Base-by-base conservation (phyloP, 2,329 filamentous ascomycete species). In the Coniochaeta prunicola region DNA sequence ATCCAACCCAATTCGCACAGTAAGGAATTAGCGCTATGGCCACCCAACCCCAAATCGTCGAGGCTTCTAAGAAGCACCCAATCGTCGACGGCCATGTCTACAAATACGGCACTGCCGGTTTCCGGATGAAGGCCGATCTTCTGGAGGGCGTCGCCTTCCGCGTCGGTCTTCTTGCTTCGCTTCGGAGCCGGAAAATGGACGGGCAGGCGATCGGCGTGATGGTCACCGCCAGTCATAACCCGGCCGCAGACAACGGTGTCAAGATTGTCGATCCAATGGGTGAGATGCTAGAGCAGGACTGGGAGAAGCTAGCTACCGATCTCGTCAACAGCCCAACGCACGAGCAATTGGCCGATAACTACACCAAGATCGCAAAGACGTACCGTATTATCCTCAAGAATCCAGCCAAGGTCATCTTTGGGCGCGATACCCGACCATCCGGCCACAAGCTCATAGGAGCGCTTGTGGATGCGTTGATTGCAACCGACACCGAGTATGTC, bases 191-290 rank as follows among this genome's bases (percentile, higher is more conserved):
- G 71, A 96, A 94, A 76, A 85, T 96, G 67, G 88, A 88, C 72
- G 89, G 92, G 64, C 90, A 96, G 78, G 89, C 91, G 67, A 96
- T 99, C 69, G 94, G 94, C 69, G 88, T 99, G 65, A 96, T 96
- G 92, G 90, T 96, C 73, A 96, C 92, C 45, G 92, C 92, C 62
- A 96, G 90, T 69, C 92, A 96, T 80, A 96, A 96, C 76, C 90
- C 90, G 19, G 88, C 92, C 34, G 82, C 85, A 66, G 92, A 96
- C 76, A 96, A 96, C 73, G 92, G 92, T 57, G 89, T 96, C 73
- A 96, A 96, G 82, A 85, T 99, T 66, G 91, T 99, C 63, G 94
- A 99, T 74, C 94, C 94, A 13, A 89, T 96, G 87, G 93, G 94
- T 64, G 94, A 97, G 74, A 97, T 97, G 94, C 83, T 96, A 56